These are phyloP conservation scores for Akanthomyces uredinophilus DNA, from an alignment of 2,329 filamentous ascomycete genomes.

Conservation along the genomic window DNA sequence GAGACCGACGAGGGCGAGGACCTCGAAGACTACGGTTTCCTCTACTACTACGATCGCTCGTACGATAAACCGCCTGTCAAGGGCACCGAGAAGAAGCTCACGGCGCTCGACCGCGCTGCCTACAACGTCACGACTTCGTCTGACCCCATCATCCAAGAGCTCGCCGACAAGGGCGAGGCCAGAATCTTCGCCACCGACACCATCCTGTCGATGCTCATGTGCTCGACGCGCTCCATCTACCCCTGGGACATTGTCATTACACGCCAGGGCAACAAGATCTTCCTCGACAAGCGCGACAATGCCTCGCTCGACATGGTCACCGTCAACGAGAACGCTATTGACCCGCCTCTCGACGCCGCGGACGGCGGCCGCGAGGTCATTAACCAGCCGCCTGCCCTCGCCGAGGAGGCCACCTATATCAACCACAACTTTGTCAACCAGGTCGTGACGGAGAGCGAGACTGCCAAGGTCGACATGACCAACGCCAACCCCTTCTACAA, in stretches of 20 bases:
- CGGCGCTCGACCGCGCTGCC: constrained; percentile 83
- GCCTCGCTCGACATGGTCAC: constrained; percentile 95
- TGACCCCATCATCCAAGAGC: constrained; percentile 93
- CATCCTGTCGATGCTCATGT: constrained; percentile 99
- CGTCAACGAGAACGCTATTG: constrained; percentile 96
- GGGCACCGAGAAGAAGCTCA: constrained; percentile 80
- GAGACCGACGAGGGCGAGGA: constrained; percentile 94
- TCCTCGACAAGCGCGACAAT: constrained; percentile 96
- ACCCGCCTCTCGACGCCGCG: constrained; percentile 84
- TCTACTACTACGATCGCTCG: constrained; percentile 95
- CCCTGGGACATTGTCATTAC: constrained; percentile 97
- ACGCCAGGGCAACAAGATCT: constrained; percentile 92
- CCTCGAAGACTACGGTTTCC: constrained; percentile 90
- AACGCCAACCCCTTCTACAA: constrained; percentile 98
- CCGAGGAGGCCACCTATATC: constrained; percentile 97
- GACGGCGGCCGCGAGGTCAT: constrained; percentile 91
- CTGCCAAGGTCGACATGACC: constrained; percentile 73
- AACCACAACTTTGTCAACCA: constrained; percentile 99
- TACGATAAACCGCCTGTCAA: constrained; percentile 94
- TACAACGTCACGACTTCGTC: constrained; percentile 98
- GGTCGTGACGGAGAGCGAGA: constrained; percentile 78
- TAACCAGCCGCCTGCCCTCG: constrained; percentile 89
- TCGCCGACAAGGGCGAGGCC: constrained; percentile 91
- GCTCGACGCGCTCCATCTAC: constrained; percentile 91
- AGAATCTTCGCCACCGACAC: constrained; percentile 96